Base-by-base conservation (phyloP, 805 yeast species). In the Wilhelminamyces savonicus region DNA sequence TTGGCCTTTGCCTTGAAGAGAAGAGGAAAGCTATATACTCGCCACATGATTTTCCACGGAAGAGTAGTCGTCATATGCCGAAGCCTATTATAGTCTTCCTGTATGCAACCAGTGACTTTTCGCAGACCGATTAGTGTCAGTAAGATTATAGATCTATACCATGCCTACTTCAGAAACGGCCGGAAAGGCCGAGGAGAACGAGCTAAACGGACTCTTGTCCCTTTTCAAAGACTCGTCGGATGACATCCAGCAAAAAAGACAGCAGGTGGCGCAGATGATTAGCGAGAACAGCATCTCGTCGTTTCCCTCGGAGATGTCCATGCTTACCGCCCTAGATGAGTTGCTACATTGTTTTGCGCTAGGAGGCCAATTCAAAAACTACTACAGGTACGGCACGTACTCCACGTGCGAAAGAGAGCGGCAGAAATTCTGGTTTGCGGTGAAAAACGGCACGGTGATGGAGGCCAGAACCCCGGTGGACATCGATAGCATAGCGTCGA, bases 311-410 rank as follows among this genome's bases (percentile, higher is more conserved):
- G 52, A 53, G 16, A 41, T 64, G 27, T 51, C 64, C 10, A 43
- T 63, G 5, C 65, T 79, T 31, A 85, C 90, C 25, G 92, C 92
- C 1, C 79, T 88, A 55, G 95, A 88, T 54, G 94, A 86, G 48
- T 63, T 88, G 14, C 69, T 87, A 26, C 78, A 75, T 27, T 90
- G 97, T 52, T 86, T 83, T 58, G 83, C 97, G 0, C 50, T 88
- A 3, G 97, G 95, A 3, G 97, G 97, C 1, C 96, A 88, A 50
- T 59, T 84, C 13, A 73, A 94, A 36, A 73, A 82, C 55, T 82
- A 82, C 46, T 90, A 88, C 51, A 64, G 97, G 31, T 82, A 76
- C 48, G 97, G 97, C 3, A 75, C 78, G 24, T 69, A 85, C 44
- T 76, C 78, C 29, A 62, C 74, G 36, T 90, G 97, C 55, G 69